Conservation (phyloP, 495 filamentous ascomycete species). For the Penicillium parvum region DNA sequence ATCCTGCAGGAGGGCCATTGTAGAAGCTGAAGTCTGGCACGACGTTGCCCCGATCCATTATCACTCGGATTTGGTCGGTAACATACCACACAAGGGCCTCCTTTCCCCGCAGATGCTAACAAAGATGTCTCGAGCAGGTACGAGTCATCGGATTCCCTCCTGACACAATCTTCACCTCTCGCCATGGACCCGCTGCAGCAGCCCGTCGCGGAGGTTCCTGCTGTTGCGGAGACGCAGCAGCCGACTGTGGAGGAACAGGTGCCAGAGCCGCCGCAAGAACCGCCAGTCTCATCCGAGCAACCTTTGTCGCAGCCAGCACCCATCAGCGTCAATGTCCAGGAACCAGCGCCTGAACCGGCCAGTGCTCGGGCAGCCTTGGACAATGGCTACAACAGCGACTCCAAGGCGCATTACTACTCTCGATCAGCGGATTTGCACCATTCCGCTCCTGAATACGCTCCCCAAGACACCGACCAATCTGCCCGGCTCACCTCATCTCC, state of each 20-base stretch:
- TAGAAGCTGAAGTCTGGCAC: not conserved
- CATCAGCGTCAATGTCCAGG: slow-evolving; percentile 28
- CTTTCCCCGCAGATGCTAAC: slow-evolving; percentile 23
- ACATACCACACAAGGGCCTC: slow-evolving; percentile 14
- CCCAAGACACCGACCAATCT: slow-evolving; percentile 39
- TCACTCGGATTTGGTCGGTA: slow-evolving; percentile 10
- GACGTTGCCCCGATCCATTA: not conserved
- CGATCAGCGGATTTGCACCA: slow-evolving; percentile 42
- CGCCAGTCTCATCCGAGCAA: slow-evolving; percentile 14
- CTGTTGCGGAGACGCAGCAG: slow-evolving; percentile 27
- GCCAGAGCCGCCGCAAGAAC: slow-evolving; percentile 10
- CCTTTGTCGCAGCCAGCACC: slow-evolving; percentile 17
- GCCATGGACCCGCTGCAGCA: slow-evolving; percentile 31
- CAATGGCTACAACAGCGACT: slow-evolving; percentile 43
- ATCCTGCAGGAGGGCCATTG: not conserved
- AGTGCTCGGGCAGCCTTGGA: slow-evolving; percentile 23
- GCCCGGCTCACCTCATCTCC: slow-evolving; percentile 37
- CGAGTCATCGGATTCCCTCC: not conserved
- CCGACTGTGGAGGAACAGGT: slow-evolving; percentile 22
- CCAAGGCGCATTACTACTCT: slow-evolving; percentile 41
- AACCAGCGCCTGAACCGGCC: slow-evolving; percentile 31
- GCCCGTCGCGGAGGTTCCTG: slow-evolving; percentile 19
- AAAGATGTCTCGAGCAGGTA: slow-evolving; percentile 5
- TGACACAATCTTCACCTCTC: not conserved
- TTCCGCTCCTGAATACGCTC: slow-evolving; percentile 37